Evolutionary conservation across 2,329 filamentous ascomycete genomes (phyloP).

Genomic region (Sporothrix schenckii): DNA sequence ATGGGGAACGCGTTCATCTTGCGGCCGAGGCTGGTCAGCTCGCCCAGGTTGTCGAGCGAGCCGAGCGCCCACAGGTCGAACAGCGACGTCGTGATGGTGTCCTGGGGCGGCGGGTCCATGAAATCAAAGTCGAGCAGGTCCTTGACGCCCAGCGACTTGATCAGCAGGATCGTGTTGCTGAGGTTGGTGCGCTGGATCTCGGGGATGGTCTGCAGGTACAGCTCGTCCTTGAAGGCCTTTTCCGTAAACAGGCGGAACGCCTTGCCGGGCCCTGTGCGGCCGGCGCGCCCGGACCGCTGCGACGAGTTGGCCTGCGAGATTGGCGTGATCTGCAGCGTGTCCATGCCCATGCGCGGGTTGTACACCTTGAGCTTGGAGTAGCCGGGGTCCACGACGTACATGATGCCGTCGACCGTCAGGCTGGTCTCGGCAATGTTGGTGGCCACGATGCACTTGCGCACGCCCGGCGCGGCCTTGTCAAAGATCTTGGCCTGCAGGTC

Average conservation of each 20-base stretch:
- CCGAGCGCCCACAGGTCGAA: conserved; percentile 98
- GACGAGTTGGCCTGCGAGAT: conserved; percentile 96
- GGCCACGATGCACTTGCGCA: conserved; percentile 95
- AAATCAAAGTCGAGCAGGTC: conserved; percentile 97
- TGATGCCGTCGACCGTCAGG: conserved; percentile 97
- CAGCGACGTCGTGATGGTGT: conserved; percentile 94
- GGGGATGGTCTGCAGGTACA: conserved; percentile 95
- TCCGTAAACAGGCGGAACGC: conserved; percentile 94
- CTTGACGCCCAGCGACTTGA: conserved; percentile 93
- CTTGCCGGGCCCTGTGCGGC: conserved; percentile 92
- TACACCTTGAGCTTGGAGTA: conserved; percentile 99
- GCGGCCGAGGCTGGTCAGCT: conserved; percentile 81
- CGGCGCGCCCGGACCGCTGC: conserved; percentile 89
- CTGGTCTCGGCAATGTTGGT: conserved; percentile 99
- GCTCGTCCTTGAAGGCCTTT: conserved; percentile 89
- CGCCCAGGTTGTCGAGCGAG: conserved; percentile 89
- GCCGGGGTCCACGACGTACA: conserved; percentile 96
- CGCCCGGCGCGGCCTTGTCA: conserved; percentile 83
- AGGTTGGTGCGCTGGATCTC: conserved; percentile 97
- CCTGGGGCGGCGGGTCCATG: conserved; percentile 97
- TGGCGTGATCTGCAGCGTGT: conserved; percentile 94
- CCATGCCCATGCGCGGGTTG: conserved; percentile 99
- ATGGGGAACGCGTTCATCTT: conserved; percentile 98
- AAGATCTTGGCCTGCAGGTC: conserved; percentile 98
- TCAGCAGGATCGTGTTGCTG: conserved; percentile 87